Conservation (phyloP, 192 early-diverging fungal genomes). For the Obelidium mucronatum region DNA sequence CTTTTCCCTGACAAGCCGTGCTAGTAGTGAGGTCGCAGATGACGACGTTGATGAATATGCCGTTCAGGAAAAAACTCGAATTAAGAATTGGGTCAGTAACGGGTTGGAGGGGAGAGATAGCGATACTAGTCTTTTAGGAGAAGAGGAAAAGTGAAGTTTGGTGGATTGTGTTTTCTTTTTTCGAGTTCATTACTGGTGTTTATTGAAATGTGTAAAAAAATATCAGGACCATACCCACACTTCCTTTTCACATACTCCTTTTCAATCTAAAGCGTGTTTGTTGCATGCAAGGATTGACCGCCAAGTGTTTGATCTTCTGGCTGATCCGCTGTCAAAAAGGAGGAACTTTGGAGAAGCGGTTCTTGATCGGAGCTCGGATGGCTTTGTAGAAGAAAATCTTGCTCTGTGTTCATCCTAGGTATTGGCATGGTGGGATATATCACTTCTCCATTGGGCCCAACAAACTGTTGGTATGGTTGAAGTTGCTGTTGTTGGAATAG, state of each 20-base stretch:
- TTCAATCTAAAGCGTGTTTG: neutral
- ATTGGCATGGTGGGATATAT: neutral
- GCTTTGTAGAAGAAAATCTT: neutral
- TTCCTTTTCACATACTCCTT: too few relatives aligned
- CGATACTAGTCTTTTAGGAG: too few relatives aligned
- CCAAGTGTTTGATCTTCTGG: neutral
- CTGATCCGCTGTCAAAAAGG: neutral
- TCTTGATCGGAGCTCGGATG: neutral
- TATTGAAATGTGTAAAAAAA: too few relatives aligned
- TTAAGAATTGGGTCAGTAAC: too few relatives aligned
- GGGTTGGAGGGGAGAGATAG: too few relatives aligned
- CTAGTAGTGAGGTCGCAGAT: neutral
- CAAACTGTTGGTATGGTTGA: neutral
- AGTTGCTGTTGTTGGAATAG: neutral
- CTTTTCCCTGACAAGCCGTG: too few relatives aligned
- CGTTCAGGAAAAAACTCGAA: too few relatives aligned
- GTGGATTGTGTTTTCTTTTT: too few relatives aligned
- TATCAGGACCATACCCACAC: too few relatives aligned
- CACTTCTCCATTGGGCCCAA: neutral
- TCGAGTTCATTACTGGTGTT: too few relatives aligned
- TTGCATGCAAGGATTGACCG: neutral
- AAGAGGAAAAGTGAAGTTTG: too few relatives aligned
- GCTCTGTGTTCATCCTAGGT: neutral
- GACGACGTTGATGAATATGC: too few relatives aligned
- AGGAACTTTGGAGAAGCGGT: neutral